These are phyloP conservation scores for Fagus crenata DNA, from an alignment of 306 rosid genomes.

Conservation along the genomic window DNA sequence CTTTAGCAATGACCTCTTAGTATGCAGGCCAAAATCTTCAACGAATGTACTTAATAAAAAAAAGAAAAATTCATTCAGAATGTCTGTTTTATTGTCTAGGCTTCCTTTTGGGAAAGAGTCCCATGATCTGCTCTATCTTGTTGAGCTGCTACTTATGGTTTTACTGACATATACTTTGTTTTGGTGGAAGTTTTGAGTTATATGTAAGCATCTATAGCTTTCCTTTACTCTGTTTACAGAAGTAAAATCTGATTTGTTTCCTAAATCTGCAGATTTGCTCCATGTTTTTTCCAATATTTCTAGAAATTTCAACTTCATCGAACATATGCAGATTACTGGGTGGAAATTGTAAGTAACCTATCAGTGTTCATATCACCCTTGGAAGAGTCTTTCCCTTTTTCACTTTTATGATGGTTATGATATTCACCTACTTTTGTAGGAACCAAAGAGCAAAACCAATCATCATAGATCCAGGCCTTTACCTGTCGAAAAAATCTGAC, in stretches of 20 bases:
- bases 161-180: not conserved
- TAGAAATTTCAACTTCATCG: conserved; percentile 81
- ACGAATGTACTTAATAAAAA: too few species aligned
- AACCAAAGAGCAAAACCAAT: conserved; percentile 89
- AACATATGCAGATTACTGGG: conserved; percentile 64
- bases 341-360: conserved; percentile 84
- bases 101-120: not conserved
- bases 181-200: not conserved
- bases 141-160: not conserved
- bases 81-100: too few species aligned
- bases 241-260: conserved; percentile 26
- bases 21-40: too few species aligned
- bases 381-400: not conserved
- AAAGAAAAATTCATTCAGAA: too few species aligned
- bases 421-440: conserved; percentile 45
- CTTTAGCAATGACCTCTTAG: too few species aligned
- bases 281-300: conserved; percentile 81
- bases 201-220: not conserved
- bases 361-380: not conserved
- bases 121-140: not conserved
- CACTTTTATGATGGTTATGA: conserved; percentile 9
- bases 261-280: conserved; percentile 73
- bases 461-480: conserved; percentile 68
- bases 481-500: conserved; percentile 70
- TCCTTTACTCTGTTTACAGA: not conserved